Evolutionary conservation across 257 asterid species (phyloP).

Genomic region (Verbena officinalis): DNA sequence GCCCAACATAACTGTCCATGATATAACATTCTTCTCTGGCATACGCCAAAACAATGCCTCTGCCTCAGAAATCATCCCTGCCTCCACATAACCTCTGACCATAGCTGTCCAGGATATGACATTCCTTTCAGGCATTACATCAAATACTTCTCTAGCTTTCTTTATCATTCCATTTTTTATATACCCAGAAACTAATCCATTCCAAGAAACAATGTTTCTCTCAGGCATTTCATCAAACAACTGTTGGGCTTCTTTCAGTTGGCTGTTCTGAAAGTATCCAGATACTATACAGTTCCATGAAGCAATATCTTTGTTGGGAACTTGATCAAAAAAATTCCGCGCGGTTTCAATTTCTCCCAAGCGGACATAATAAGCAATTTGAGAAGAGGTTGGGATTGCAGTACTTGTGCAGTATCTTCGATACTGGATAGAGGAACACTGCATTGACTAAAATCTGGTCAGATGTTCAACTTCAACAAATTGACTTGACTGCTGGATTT

Average conservation of each 20-base stretch:
- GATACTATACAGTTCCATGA: constrained; percentile 75
- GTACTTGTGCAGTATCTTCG: constrained; percentile 39
- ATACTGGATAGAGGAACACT: constrained; percentile 25
- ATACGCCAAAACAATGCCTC: constrained; percentile 66
- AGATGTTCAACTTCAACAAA: constrained; percentile 17
- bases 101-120: constrained; percentile 72
- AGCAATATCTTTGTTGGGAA: constrained; percentile 47
- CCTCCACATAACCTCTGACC: constrained; percentile 68
- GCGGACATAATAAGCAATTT: constrained; percentile 52
- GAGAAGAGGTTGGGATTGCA: constrained; percentile 43
- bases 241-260: constrained; percentile 50
- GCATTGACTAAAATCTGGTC: constrained; percentile 19
- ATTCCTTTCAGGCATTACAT: constrained; percentile 66
- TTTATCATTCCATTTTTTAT: constrained; percentile 60
- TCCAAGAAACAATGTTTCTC: constrained; percentile 77
- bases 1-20: constrained; percentile 81
- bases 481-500: not conserved
- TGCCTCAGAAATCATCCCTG: constrained; percentile 57
- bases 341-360: constrained; percentile 64
- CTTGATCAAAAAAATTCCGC: constrained; percentile 52
- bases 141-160: constrained; percentile 64
- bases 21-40: constrained; percentile 75
- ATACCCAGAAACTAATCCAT: constrained; percentile 75
- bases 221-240: constrained; percentile 68
- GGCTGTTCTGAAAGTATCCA: constrained; percentile 55